A percentile compares a stretch with the other conserved stretches of the same genome.
These are phyloP conservation scores for Luffa aegyptiaca DNA, from an alignment of 306 rosid genomes.

Conservation along the genomic window DNA sequence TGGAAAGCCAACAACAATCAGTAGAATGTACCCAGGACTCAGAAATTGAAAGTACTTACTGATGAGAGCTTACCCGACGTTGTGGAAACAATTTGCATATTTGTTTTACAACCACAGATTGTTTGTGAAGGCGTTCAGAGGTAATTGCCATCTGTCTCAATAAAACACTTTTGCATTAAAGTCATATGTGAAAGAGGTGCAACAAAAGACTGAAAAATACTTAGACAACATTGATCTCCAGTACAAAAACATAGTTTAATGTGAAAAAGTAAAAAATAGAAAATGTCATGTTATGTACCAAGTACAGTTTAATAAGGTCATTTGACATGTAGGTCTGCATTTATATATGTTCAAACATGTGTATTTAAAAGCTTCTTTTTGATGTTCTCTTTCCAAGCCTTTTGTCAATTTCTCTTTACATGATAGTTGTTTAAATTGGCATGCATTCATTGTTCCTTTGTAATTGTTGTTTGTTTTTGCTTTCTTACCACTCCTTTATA, in stretches of 20 bases:
- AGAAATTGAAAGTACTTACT: slow-evolving; percentile 5
- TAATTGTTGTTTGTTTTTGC: no score
- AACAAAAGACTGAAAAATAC: background rate
- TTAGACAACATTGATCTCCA: background rate
- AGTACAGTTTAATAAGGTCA: background rate
- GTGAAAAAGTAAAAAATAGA: background rate
- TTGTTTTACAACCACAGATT: slow-evolving; percentile 80
- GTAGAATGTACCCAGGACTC: background rate
- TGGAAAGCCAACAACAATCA: background rate
- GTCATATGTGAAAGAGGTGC: slow-evolving; percentile 3
- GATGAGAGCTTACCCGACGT: slow-evolving; percentile 58
- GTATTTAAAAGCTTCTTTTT: no score
- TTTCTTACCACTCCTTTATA: no score
- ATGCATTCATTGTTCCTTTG: no score
- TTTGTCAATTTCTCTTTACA: no score
- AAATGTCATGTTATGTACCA: background rate
- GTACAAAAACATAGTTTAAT: background rate
- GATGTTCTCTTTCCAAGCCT: no score
- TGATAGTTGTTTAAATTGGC: no score
- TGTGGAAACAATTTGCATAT: slow-evolving; percentile 90
- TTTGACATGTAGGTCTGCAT: background rate
- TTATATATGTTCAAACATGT: background rate
- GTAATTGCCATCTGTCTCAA: slow-evolving; percentile 82
- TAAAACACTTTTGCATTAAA: slow-evolving; percentile 11
- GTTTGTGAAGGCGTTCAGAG: slow-evolving; percentile 85